Percentiles rank a stretch among this genome's conserved stretches.
phyloP scores from a whole-genome alignment of 1,284 basidiomycete species.

The Tylopilus sp. region DNA sequence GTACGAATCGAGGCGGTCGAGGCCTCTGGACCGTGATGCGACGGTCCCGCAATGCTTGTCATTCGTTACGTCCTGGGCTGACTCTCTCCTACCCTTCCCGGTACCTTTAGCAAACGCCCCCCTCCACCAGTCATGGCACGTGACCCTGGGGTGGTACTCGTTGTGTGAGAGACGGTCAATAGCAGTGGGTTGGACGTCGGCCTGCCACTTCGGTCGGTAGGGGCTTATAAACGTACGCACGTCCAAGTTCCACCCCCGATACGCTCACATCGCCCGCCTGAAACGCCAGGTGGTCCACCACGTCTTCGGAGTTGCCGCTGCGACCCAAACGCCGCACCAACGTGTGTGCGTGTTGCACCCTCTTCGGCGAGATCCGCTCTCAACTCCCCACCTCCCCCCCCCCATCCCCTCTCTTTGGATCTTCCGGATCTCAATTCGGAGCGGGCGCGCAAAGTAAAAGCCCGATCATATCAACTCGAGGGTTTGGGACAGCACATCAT shows the following conservation, averaged over 20 bases:
- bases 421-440: slow-evolving; percentile 29
- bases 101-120: not conserved
- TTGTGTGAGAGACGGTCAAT: not conserved
- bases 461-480: slow-evolving; percentile 22
- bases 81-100: not conserved
- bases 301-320: not conserved
- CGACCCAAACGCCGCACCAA: slow-evolving; percentile 25
- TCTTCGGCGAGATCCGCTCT: slow-evolving; percentile 29
- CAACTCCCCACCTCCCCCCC: slow-evolving; percentile 17
- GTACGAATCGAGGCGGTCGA: slow-evolving; percentile 1
- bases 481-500: slow-evolving; percentile 8
- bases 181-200: not conserved
- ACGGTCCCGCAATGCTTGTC: slow-evolving; percentile 15
- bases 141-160: not conserved
- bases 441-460: slow-evolving; percentile 19
- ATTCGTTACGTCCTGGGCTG: not conserved
- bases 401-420: not conserved
- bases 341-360: not conserved
- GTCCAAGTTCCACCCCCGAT: slow-evolving; percentile 11
- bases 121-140: not conserved
- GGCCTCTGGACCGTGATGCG: not conserved
- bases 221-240: slow-evolving; percentile 1
- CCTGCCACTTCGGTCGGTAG: not conserved
- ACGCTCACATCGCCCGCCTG: slow-evolving; percentile 10
- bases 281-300: slow-evolving; percentile 17